Base-by-base conservation (phyloP, 2,329 filamentous ascomycete genomes). In the Acarospora socialis region DNA sequence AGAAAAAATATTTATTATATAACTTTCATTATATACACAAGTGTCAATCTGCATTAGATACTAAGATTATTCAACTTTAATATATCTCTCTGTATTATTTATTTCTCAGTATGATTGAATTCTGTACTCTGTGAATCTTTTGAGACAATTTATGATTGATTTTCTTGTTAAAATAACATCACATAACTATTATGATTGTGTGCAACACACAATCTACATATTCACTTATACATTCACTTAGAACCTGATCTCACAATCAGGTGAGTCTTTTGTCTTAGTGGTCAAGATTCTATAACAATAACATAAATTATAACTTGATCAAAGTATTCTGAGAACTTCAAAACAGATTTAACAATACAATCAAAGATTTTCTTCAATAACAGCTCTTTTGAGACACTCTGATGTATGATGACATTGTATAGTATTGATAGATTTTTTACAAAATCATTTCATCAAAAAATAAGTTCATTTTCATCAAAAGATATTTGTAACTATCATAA, bases 281-380 rank as follows among this genome's bases (percentile, higher is more conserved):
- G n/a, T n/a, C n/a, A n/a, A n/a, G n/a, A n/a, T n/a, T n/a, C n/a
- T n/a, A n/a, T n/a, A n/a, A n/a, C n/a, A n/a, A n/a, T n/a, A 12
- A 19, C 22, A 33, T 36, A 16, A 36, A 36, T 20, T 13, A 24
- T 21, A 12, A 8, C 21, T 4, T 26, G 4, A 7, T 23, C 12
- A 32, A 36, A 36, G 28, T 33, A 32, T 27, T 23, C 34, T 21
- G 29, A 31, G 20, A 25, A 24, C 16, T 36, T 27, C 7, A 36
- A 14, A 7, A 32, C 14, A 3, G 21, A 27, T 22, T 22, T 31
- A 8, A 32, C n/a, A 18, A 37, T 29, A 10, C 21, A 15, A 13
- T 24, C 8, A 20, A 34, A 37, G 12, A 9, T 28, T n/a, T n/a
- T n/a, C n/a, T n/a, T n/a, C n/a, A n/a, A n/a, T n/a, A n/a, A n/a